Percentiles rank a stretch among this genome's conserved stretches.
Evolutionary conservation across 1,284 basidiomycete species (phyloP).

Genomic region (Tilletia setariae): DNA sequence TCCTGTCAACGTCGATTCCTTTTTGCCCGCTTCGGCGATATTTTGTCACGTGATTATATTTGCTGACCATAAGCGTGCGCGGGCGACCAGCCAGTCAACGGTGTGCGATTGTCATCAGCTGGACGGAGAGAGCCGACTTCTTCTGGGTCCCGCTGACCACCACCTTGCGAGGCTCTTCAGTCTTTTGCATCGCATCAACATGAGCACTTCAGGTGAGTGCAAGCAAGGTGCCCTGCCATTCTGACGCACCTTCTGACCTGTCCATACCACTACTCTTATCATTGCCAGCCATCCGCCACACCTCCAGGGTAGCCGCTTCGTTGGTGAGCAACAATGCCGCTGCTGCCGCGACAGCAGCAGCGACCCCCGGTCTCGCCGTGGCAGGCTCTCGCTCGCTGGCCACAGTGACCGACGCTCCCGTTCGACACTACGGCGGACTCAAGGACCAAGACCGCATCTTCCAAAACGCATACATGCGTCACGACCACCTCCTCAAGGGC

Average conservation of each 20-base stretch:
- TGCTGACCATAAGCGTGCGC: background rate
- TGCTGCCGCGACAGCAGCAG: background rate
- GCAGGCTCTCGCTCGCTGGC: conserved; percentile 38
- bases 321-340: conserved; percentile 13
- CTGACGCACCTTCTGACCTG: background rate
- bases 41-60: background rate
- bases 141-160: background rate
- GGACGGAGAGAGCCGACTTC: too few species aligned
- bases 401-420: conserved; percentile 50
- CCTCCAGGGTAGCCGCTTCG: conserved; percentile 2
- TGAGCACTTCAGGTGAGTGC: background rate
- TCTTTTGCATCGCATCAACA: background rate
- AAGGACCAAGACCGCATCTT: conserved; percentile 55
- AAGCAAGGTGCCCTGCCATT: background rate
- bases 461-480: conserved; percentile 53
- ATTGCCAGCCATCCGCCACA: conserved; percentile 12
- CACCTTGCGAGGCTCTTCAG: too few species aligned
- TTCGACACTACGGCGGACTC: conserved; percentile 47
- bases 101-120: background rate
- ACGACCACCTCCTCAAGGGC: conserved; percentile 52
- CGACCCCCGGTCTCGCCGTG: background rate
- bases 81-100: background rate
- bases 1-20: too few species aligned
- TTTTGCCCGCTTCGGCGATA: too few species aligned
- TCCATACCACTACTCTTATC: background rate